Evolutionary conservation across 805 yeast species (phyloP), one percentile per base, ranked within the genome.

Genomic region (Kazachstania martiniae): DNA sequence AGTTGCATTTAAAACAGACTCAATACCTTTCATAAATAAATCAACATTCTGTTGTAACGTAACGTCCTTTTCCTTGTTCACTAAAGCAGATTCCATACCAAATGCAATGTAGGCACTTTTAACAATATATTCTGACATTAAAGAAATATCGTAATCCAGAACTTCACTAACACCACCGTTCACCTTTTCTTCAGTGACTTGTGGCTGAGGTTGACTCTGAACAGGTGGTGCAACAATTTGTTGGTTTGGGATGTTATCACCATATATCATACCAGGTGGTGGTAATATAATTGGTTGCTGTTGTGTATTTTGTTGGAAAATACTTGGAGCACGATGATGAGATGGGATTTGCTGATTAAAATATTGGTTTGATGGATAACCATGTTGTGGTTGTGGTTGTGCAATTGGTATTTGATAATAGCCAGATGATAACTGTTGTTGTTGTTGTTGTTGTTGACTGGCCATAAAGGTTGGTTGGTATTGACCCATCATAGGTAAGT

Each of bases 71-170:
- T 29, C 12, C 15, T 29, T 17, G 13, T 12, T 15, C 4, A 14
- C 17, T 16, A 24, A 18, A 19, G 10, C 10, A 19, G 7, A 8
- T 8, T 19, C 50, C 47, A 74, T 74, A 43, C 71, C 73, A 49
- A 79, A 66, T 50, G 80, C 65, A 19, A 84, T 78, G 43, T 68
- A 77, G 10, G 82, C 66, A 55, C 84, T 71, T 66, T 86, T 74
- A 31, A 85, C 67, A 30, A 85, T 63, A 47, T 84, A 91, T 37
- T 77, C 76, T 7, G 93, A 68, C 94, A 87, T 87, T 37, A 67
- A 61, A 25, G 68, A 68, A 34, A 85, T 58, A 42, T 84, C 86
- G 56, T 89, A 87, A 53, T 86, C 95, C 49, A 83, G 65, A 21
- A 73, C 77, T 12, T 77, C 67, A 24, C 77, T 66, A 29, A 84